These are phyloP conservation scores for Rachicladosporium sp. DNA, from an alignment of 2,329 filamentous ascomycete species.

Conservation along the genomic window DNA sequence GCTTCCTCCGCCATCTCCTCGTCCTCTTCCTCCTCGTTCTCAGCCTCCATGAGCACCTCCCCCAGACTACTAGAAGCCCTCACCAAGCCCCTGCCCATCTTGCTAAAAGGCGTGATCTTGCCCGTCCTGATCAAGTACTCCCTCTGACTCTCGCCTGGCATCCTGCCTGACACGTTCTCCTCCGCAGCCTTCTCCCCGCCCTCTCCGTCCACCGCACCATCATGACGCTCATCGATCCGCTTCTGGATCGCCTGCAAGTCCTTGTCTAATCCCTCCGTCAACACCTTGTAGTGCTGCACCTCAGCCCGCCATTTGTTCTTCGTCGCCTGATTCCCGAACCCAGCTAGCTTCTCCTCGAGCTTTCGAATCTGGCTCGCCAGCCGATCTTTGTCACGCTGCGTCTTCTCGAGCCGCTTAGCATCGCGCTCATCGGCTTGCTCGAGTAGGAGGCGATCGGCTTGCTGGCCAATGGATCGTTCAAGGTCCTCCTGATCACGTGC, in stretches of 20 bases:
- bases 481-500: constrained; percentile 81
- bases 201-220: constrained; percentile 30
- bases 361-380: constrained; percentile 53
- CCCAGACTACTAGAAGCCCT: constrained; percentile 58
- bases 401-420: constrained; percentile 49
- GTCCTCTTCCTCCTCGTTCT: constrained; percentile 51
- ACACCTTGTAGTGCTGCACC: constrained; percentile 51
- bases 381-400: constrained; percentile 40
- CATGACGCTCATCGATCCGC: constrained; percentile 65
- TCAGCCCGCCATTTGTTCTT: constrained; percentile 51
- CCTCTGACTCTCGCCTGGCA: constrained; percentile 70
- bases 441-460: constrained; percentile 48
- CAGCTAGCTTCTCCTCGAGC: constrained; percentile 43
- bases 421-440: constrained; percentile 54
- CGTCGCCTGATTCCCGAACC: constrained; percentile 41
- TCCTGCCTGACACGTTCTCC: constrained; percentile 42
- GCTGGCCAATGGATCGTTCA: constrained; percentile 67
- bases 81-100: constrained; percentile 53
- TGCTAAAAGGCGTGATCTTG: constrained; percentile 93
- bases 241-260: constrained; percentile 71
- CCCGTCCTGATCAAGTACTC: constrained; percentile 91
- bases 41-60: constrained; percentile 68
- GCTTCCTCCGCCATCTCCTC: constrained; percentile 25
- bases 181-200: constrained; percentile 30
- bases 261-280: constrained; percentile 51